Base-by-base conservation (phyloP, 192 early-diverging fungal genomes). In the Coemansia reversa region DNA sequence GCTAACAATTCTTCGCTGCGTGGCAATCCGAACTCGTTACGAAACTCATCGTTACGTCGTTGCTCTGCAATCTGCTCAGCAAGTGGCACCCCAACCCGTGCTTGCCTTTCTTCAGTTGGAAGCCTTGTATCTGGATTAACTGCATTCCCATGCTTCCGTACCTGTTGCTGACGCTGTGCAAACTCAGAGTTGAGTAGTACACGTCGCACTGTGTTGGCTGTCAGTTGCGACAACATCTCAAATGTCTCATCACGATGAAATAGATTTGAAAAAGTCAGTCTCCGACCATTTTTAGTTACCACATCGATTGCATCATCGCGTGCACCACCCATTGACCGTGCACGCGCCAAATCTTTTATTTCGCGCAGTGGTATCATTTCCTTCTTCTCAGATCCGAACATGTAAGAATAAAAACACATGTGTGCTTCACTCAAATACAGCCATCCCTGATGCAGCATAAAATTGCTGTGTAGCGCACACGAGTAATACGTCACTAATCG, bases 181-280 rank as follows among this genome's bases (percentile, higher is more conserved):
- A 75, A 79, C 60, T 83, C 83, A 3, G 94, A 91, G 70, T 89
- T 90, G 58, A 95, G 90, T 60, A 99, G 78, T 49, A 98, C 78
- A 30, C 88, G 83, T 60, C 91, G 84, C 93, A 97, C 96, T 6
- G 94, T 90, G 54, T 91, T 76, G 50, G 87, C 85, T 0, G 92
- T 92, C 54, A 99, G 80, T 65, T 96, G 92, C 51, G 94, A 89
- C n/a, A 99, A 82, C 59, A 97, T 83, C 63, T 97, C 95, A 65
- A 89, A 98, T 5, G 93, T 93, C 86, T 99, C 95, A 75, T 99
- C 95, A 25, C 97, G 86, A 53, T 92, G 91, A 76, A 99, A 98
- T 53, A 99, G 82, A 67, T 98, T 99, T 12, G 93, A 91, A 60
- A 99, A 94, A 55, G 91, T 76, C 76, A 93, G 87, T 89, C 90